Percentiles rank a stretch among this genome's conserved stretches.
Evolutionary conservation across 2,329 filamentous ascomycete genomes (phyloP).

Genomic region (Thielaviopsis cerberus): DNA sequence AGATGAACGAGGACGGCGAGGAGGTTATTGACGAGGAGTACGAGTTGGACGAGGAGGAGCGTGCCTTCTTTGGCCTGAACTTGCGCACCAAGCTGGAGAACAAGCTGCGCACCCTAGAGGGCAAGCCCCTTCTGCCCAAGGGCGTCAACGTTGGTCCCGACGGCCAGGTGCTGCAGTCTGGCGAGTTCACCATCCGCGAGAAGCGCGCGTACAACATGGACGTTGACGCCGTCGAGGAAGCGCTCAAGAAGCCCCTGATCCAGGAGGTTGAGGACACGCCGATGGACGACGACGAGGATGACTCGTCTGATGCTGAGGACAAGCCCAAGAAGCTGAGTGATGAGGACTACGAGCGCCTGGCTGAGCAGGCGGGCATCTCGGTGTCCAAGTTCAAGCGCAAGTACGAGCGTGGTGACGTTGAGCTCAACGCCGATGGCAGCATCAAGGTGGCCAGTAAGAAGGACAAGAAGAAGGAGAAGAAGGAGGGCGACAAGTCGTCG

Average conservation of each 20-base stretch:
- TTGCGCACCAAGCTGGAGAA: conserved; percentile 58
- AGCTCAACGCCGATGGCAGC: conserved; percentile 44
- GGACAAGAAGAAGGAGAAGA: conserved; percentile 54
- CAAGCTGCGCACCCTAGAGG: conserved; percentile 61
- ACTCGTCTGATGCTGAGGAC: conserved; percentile 16
- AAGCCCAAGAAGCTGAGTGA: conserved; percentile 15
- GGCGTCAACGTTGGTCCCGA: conserved; percentile 59
- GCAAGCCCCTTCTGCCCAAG: conserved; percentile 68
- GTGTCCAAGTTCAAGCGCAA: conserved; percentile 64
- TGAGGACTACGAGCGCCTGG: conserved; percentile 31
- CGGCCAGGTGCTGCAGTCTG: conserved; percentile 41
- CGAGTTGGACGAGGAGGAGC: conserved; percentile 73
- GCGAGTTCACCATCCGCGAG: conserved; percentile 84
- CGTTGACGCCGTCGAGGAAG: conserved; percentile 56
- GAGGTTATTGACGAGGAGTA: conserved; percentile 41
- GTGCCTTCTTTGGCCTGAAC: conserved; percentile 58
- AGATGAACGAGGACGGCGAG: conserved; percentile 49
- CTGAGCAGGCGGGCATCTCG: conserved; percentile 48
- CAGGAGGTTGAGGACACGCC: conserved; percentile 27
- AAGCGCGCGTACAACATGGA: conserved; percentile 87
- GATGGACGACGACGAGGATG: conserved; percentile 21
- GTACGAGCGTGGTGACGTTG: conserved; percentile 56
- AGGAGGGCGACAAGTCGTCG: conserved; percentile 18
- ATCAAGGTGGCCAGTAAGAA: conserved; percentile 56
- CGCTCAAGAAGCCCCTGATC: conserved; percentile 26